Evolutionary conservation across 2,329 filamentous ascomycete genomes (phyloP).

Genomic region (Epichloe glyceriae): DNA sequence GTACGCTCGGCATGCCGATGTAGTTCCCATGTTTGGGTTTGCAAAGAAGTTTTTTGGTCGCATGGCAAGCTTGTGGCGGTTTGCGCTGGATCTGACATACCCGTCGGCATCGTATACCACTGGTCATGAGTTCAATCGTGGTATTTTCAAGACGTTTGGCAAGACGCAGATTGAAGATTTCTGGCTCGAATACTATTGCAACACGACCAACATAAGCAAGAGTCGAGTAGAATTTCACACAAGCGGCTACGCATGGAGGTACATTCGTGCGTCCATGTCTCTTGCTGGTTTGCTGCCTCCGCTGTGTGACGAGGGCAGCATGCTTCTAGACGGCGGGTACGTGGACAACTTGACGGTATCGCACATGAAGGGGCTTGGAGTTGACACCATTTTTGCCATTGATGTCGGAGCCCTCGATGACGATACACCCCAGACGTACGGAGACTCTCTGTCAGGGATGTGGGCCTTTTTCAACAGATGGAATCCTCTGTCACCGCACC

Average conservation of each 20-base stretch:
- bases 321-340: slow-evolving; percentile 93
- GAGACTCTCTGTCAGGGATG: slow-evolving; percentile 85
- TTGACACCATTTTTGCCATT: slow-evolving; percentile 87
- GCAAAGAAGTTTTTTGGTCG: slow-evolving; percentile 95
- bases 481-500: slow-evolving; percentile 82
- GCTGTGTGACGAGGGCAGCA: slow-evolving; percentile 89
- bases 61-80: slow-evolving; percentile 99
- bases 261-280: slow-evolving; percentile 93
- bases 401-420: slow-evolving; percentile 92
- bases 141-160: slow-evolving; percentile 97
- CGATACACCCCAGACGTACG: slow-evolving; percentile 80
- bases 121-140: slow-evolving; percentile 95
- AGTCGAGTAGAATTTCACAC: slow-evolving; percentile 87
- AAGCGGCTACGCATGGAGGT: slow-evolving; percentile 93
- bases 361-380: slow-evolving; percentile 91
- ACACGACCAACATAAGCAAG: slow-evolving; percentile 97
- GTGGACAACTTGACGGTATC: slow-evolving; percentile 94
- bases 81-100: slow-evolving; percentile 90
- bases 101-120: slow-evolving; percentile 95
- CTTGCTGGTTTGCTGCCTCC: slow-evolving; percentile 85
- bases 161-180: slow-evolving; percentile 98
- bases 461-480: slow-evolving; percentile 94
- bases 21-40: slow-evolving; percentile 91
- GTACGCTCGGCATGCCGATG: slow-evolving; percentile 90
- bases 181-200: slow-evolving; percentile 98